phyloP scores from a whole-genome alignment of 306 rosid genomes.

The Alnus glutinosa region DNA sequence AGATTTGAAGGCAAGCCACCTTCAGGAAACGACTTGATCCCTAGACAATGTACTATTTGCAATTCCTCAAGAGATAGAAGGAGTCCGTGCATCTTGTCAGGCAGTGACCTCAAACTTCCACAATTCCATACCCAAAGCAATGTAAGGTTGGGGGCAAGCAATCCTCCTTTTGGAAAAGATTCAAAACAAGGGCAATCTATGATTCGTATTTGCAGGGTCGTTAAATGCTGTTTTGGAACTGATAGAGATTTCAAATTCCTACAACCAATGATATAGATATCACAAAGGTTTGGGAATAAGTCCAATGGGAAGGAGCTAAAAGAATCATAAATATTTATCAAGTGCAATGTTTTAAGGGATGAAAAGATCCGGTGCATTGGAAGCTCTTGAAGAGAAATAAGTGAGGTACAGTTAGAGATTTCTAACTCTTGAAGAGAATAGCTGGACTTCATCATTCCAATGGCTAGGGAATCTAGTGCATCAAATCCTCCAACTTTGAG shows the following conservation, averaged over 20 bases:
- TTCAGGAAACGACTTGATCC: not conserved
- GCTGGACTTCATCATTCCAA: not conserved
- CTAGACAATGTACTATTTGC: not conserved
- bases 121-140: rapidly evolving
- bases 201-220: not conserved
- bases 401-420: not conserved
- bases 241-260: not conserved
- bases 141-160: not conserved
- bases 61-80: not conserved
- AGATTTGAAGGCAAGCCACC: not conserved
- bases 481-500: not conserved
- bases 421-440: not conserved
- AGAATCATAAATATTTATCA: not conserved
- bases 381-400: not conserved
- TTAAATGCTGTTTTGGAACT: not conserved
- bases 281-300: not conserved
- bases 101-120: not conserved
- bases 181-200: not conserved
- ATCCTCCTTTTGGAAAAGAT: conserved; percentile 1
- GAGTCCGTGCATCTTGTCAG: not conserved
- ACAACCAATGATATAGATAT: not conserved
- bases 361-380: not conserved
- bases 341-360: not conserved
- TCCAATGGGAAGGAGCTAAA: not conserved
- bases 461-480: not conserved